Percentiles rank a stretch among this genome's conserved stretches.
phyloP scores from a whole-genome alignment of 2,329 filamentous ascomycete genomes.

The Geosmithia flava region DNA sequence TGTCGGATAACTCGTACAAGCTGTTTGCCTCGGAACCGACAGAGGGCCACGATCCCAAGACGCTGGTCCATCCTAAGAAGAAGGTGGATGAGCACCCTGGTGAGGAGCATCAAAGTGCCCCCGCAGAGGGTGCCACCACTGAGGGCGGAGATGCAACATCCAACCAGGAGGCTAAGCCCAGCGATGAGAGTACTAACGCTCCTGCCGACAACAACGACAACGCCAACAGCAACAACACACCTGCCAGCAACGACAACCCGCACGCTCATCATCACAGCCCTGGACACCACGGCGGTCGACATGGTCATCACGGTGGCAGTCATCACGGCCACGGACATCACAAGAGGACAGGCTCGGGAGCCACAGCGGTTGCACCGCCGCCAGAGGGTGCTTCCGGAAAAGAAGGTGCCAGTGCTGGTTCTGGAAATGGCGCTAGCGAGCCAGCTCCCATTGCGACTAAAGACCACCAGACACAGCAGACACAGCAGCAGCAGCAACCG shows the following conservation, averaged over 20 bases:
- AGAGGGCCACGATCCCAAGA: conserved; percentile 52
- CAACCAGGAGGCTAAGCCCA: neutral
- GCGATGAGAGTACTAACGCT: neutral
- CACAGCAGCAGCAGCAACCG: neutral
- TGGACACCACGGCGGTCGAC: neutral
- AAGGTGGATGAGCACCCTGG: neutral
- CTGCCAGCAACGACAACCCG: neutral
- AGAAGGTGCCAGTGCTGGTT: too few relatives aligned
- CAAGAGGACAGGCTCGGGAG: neutral
- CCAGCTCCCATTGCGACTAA: neutral
- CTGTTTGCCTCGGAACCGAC: conserved; percentile 81
- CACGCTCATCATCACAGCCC: neutral
- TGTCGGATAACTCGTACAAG: conserved; percentile 90
- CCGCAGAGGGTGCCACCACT: neutral
- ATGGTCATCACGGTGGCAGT: neutral
- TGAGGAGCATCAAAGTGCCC: neutral
- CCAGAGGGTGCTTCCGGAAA: too few relatives aligned
- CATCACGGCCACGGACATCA: neutral
- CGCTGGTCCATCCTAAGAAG: conserved; percentile 27
- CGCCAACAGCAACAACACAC: neutral
- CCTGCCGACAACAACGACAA: neutral
- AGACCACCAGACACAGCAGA: neutral
- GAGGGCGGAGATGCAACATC: neutral
- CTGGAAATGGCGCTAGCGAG: neutral
- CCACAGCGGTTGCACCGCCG: too few relatives aligned